phyloP scores from a whole-genome alignment of 495 filamentous ascomycete species.

The Rhypophila decipiens region DNA sequence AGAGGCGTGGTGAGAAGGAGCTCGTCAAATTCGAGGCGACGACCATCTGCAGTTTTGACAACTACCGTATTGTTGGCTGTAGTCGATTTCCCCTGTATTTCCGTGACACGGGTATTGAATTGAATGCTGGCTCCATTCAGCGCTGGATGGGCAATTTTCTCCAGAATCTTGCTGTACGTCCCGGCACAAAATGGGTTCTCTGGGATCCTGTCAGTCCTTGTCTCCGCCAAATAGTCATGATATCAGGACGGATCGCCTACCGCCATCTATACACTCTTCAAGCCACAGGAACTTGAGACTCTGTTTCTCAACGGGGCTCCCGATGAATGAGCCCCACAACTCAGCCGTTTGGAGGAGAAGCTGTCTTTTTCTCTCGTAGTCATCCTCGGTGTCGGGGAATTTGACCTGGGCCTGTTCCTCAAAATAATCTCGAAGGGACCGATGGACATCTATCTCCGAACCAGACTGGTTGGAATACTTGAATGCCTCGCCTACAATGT shows the following conservation, averaged over 20 bases:
- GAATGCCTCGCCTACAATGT: constrained; percentile 71
- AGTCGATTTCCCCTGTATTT: constrained; percentile 42
- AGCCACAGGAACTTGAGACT: constrained; percentile 90
- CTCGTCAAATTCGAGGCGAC: constrained; percentile 64
- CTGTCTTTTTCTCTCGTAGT: constrained; percentile 42
- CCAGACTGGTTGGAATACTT: constrained; percentile 65
- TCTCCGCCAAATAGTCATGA: no score
- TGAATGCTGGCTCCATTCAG: constrained; percentile 57
- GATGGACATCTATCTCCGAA: constrained; percentile 54
- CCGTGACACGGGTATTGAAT: constrained; percentile 37
- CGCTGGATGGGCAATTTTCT: constrained; percentile 58
- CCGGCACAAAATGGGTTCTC: constrained; percentile 85
- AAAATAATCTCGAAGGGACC: constrained; percentile 77
- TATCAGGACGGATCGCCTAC: constrained; percentile 44
- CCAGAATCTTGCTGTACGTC: constrained; percentile 74
- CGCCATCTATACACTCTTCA: constrained; percentile 91
- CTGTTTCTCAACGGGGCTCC: constrained; percentile 67
- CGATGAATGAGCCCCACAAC: constrained; percentile 86
- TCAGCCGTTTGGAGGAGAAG: constrained; percentile 58
- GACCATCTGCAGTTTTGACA: constrained; percentile 49
- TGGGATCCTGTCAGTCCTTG: constrained; percentile 27
- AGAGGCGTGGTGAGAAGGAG: constrained; percentile 80
- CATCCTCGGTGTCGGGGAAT: constrained; percentile 41
- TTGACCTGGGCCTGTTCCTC: constrained; percentile 49
- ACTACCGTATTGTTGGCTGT: constrained; percentile 33